Evolutionary conservation across 345 rosid species (phyloP).

Genomic region (Murraya koenigii): DNA sequence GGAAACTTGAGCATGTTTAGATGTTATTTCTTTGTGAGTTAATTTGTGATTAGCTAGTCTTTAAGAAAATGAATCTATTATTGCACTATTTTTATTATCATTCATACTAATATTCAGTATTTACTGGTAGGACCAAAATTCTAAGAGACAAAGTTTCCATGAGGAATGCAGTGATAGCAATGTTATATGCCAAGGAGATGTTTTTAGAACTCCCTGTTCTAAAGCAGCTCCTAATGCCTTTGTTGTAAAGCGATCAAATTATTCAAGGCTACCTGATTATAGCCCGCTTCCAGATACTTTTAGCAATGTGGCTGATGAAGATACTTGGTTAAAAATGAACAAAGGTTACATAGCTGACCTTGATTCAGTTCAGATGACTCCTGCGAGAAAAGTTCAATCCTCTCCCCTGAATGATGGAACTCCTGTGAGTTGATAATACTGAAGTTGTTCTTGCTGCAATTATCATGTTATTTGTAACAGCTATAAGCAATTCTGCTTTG

Average conservation of each 20-base stretch:
- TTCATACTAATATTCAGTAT: not conserved
- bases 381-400: constrained; percentile 65
- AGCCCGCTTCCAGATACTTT: constrained; percentile 83
- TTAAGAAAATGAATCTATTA: not conserved
- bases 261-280: constrained; percentile 52
- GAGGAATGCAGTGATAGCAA: constrained; percentile 45
- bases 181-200: constrained; percentile 36
- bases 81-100: not conserved
- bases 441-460: constrained; percentile 4
- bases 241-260: constrained; percentile 73
- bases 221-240: constrained; percentile 62
- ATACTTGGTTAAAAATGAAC: constrained; percentile 89
- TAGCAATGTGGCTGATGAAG: constrained; percentile 88
- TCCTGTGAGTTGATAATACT: constrained; percentile 51
- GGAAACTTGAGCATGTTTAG: not conserved
- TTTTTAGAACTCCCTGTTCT: constrained; percentile 57
- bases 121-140: constrained; percentile 29
- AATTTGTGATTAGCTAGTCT: not conserved
- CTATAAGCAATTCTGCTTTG: not conserved
- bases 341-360: constrained; percentile 82
- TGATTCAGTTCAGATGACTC: constrained; percentile 72
- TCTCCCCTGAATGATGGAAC: constrained; percentile 45
- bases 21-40: not conserved
- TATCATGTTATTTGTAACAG: not conserved
- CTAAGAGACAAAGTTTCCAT: constrained; percentile 35